phyloP scores from a whole-genome alignment of 2,329 filamentous ascomycete species.

The Pyrenophora graminea region DNA sequence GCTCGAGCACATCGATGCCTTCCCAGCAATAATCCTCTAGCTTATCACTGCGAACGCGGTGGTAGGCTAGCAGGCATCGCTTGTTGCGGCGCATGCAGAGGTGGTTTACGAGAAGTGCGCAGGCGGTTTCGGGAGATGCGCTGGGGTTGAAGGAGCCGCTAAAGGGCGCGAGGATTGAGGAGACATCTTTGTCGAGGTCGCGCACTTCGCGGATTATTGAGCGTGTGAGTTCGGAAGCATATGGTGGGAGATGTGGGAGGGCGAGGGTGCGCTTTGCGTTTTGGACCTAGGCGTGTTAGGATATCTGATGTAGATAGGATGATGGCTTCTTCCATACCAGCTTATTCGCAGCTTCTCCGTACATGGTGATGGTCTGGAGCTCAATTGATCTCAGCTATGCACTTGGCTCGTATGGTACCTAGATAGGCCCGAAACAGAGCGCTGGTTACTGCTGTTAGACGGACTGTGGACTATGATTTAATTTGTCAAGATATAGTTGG shows the following conservation, averaged over 20 bases:
- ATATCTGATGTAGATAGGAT: background rate
- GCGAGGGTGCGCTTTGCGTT: constrained; percentile 94
- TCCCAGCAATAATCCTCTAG: constrained; percentile 93
- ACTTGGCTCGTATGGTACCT: background rate
- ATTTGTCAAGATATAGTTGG: no score
- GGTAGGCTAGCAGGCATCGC: constrained; percentile 91
- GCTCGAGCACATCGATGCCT: constrained; percentile 79
- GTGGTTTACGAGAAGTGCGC: constrained; percentile 88
- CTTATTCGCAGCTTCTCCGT: constrained; percentile 85
- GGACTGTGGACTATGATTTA: background rate
- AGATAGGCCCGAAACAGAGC: background rate
- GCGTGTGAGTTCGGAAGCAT: constrained; percentile 89
- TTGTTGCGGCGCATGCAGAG: constrained; percentile 96
- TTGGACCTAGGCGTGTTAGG: constrained; percentile 66
- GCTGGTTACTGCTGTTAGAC: background rate
- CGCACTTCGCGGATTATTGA: constrained; percentile 87
- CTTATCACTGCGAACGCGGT: constrained; percentile 86
- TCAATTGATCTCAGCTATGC: background rate
- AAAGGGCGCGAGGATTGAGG: constrained; percentile 78
- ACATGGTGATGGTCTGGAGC: constrained; percentile 62
- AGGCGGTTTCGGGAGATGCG: constrained; percentile 80
- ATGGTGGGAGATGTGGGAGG: constrained; percentile 82
- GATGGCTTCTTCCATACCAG: constrained; percentile 59
- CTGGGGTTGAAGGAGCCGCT: constrained; percentile 83
- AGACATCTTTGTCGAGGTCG: constrained; percentile 86